Percentiles rank a stretch among this genome's conserved stretches.
phyloP scores from a whole-genome alignment of 2,329 filamentous ascomycete species.

The Hypomyces rosellus region DNA sequence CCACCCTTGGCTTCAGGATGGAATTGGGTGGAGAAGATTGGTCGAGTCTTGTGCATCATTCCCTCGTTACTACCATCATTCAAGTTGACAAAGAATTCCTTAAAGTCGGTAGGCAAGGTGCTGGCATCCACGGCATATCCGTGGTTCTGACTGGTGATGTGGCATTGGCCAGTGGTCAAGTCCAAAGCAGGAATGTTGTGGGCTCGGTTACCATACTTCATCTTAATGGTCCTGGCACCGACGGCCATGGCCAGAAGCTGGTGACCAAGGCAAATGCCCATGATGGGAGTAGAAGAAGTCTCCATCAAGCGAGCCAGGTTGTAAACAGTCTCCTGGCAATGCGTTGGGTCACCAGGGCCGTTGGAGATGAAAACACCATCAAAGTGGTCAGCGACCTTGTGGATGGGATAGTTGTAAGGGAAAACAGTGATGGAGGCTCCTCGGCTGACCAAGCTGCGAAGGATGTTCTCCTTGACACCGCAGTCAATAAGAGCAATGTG shows the following conservation, averaged over 20 bases:
- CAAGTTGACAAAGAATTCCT: constrained; percentile 97
- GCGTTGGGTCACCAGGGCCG: constrained; percentile 94
- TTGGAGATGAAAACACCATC: constrained; percentile 99
- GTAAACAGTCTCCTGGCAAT: constrained; percentile 91
- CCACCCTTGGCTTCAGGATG: constrained; percentile 97
- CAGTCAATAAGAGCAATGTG: constrained; percentile 96
- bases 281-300: constrained; percentile 81
- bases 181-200: constrained; percentile 98
- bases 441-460: constrained; percentile 85
- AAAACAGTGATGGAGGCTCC: constrained; percentile 91
- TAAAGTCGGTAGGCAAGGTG: constrained; percentile 80
- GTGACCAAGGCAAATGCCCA: constrained; percentile 97
- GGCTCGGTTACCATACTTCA: constrained; percentile 98
- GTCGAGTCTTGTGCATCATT: constrained; percentile 91
- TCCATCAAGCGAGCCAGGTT: constrained; percentile 89
- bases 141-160: constrained; percentile 98
- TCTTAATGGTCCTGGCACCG: constrained; percentile 86
- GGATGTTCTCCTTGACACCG: constrained; percentile 99
- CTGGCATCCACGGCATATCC: constrained; percentile 88
- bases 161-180: constrained; percentile 91
- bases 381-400: constrained; percentile 96
- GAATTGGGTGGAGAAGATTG: constrained; percentile 98
- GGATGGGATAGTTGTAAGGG: constrained; percentile 94
- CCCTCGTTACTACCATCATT: constrained; percentile 97
- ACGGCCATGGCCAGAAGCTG: constrained; percentile 88